A percentile compares a stretch with the other conserved stretches of the same genome.
Conservation (phyloP, 257 asterid species). For the Dorcoceras hygrometricum region DNA sequence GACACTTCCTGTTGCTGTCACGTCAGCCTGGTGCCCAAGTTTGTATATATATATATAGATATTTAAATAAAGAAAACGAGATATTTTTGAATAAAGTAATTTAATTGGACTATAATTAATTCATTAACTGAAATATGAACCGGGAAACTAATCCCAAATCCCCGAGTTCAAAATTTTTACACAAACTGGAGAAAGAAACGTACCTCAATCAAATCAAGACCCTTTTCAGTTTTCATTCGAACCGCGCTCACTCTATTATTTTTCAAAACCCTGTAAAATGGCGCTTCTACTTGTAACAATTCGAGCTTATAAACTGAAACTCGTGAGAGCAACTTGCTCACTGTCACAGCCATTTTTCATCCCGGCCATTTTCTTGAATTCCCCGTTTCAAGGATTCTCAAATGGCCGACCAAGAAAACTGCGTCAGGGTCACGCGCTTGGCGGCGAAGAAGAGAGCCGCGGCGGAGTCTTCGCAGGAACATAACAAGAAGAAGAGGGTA, state of each 20-base stretch:
- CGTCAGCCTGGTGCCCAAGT: too few species aligned
- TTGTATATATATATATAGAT: too few species aligned
- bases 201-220: constrained; percentile 6
- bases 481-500: constrained; percentile 56
- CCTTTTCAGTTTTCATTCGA: constrained; percentile 24
- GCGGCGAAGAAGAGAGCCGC: constrained; percentile 82
- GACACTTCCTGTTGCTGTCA: too few species aligned
- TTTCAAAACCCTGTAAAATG: constrained; percentile 34
- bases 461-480: constrained; percentile 34
- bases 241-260: constrained; percentile 26
- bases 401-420: constrained; percentile 70
- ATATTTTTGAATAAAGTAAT: too few species aligned
- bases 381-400: constrained; percentile 9
- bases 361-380: constrained; percentile 20
- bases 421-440: constrained; percentile 64
- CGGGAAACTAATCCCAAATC: constrained; percentile 2
- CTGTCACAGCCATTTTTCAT: constrained; percentile 18
- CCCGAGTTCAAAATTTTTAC: constrained; percentile 10
- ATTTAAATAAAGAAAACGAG: too few species aligned
- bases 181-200: constrained; percentile 3
- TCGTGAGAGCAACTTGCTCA: constrained; percentile 8
- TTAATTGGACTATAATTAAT: neutral
- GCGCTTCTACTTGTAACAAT: constrained; percentile 28
- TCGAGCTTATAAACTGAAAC: constrained; percentile 28
- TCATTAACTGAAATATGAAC: neutral